phyloP scores from a whole-genome alignment of 2,329 filamentous ascomycete species.

The Bipolaris victoriae region DNA sequence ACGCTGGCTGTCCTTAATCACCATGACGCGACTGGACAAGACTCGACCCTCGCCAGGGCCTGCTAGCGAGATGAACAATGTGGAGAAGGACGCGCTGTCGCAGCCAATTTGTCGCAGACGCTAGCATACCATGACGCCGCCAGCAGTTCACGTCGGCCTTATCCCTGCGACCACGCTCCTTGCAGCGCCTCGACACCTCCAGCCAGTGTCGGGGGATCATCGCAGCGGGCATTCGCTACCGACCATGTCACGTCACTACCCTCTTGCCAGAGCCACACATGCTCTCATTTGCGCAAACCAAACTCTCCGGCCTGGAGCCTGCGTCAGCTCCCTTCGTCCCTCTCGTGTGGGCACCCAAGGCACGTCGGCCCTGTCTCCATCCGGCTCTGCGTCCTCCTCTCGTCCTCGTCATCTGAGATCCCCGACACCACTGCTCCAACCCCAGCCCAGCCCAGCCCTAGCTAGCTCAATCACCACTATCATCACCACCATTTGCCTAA shows the following conservation, averaged over 20 bases:
- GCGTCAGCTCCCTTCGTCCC: conserved; percentile 24
- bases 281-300: conserved; percentile 21
- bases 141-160: conserved; percentile 24
- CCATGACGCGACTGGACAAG: conserved; percentile 39
- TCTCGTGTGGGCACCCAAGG: conserved; percentile 15
- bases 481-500: conserved; percentile 25
- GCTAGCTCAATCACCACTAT: conserved; percentile 28
- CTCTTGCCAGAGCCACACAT: conserved; percentile 2
- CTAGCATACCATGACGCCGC: conserved; percentile 27
- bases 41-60: conserved; percentile 28
- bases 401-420: conserved; percentile 34
- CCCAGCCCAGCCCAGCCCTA: conserved; percentile 20
- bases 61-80: conserved; percentile 49
- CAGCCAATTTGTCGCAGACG: conserved; percentile 42
- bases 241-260: conserved; percentile 16
- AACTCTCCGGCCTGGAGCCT: conserved; percentile 13
- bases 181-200: conserved; percentile 15
- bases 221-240: conserved; percentile 15
- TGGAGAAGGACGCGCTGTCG: conserved; percentile 45
- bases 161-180: conserved; percentile 29
- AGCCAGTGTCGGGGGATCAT: conserved; percentile 13
- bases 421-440: conserved; percentile 19
- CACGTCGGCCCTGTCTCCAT: conserved; percentile 35
- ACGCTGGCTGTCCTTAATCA: conserved; percentile 21
- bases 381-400: conserved; percentile 21